Conservation (phyloP, 768 basidiomycete genomes). For the Boletus barrowsii region DNA sequence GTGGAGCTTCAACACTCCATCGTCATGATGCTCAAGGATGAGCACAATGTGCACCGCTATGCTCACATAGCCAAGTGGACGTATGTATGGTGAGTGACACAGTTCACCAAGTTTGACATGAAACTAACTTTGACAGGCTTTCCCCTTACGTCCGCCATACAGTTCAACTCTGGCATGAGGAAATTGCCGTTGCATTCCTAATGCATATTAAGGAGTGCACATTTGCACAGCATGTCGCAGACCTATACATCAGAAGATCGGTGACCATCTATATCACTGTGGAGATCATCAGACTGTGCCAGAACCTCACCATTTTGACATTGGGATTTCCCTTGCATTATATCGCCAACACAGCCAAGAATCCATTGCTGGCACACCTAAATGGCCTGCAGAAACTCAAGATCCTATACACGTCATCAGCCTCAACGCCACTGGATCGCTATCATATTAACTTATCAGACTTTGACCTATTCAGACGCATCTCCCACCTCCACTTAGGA, state of each 20-base stretch:
- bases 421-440: too few relatives aligned
- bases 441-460: not conserved
- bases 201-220: not conserved
- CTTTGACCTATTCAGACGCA: not conserved
- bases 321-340: not conserved
- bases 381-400: not conserved
- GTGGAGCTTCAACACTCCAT: not conserved
- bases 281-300: not conserved
- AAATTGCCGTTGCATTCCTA: not conserved
- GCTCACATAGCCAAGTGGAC: not conserved
- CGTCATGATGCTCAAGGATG: not conserved
- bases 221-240: not conserved
- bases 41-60: not conserved
- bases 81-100: not conserved
- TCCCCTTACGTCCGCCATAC: not conserved
- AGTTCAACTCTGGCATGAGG: not conserved
- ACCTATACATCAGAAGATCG: not conserved
- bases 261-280: not conserved
- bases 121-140: not conserved
- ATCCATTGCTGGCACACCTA: not conserved
- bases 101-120: not conserved
- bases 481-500: not conserved
- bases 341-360: not conserved
- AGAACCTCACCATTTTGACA: not conserved
- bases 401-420: not conserved